Percentiles rank a stretch among this genome's conserved stretches.
phyloP scores from a whole-genome alignment of 2,329 filamentous ascomycete genomes.

The Trichoderma koningiopsis region DNA sequence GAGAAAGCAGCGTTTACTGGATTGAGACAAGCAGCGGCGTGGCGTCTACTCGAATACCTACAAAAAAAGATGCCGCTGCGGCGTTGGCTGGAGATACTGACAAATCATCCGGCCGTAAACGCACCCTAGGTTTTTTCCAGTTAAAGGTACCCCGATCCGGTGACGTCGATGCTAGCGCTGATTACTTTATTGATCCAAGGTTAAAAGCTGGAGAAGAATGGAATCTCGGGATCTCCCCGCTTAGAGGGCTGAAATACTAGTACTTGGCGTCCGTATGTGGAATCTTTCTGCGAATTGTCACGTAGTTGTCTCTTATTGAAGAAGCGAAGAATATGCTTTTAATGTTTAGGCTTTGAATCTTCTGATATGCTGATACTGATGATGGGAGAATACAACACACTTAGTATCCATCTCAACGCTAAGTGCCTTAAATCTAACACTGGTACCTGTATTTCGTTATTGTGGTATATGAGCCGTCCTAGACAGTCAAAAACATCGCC shows the following conservation, averaged over 20 bases:
- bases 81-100: neutral
- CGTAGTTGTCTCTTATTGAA: neutral
- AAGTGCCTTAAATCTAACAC: neutral
- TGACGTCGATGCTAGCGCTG: constrained; percentile 15
- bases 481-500: neutral
- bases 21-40: neutral
- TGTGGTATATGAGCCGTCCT: neutral
- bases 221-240: neutral
- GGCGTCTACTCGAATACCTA: neutral
- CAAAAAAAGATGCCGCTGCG: neutral
- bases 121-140: neutral
- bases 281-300: neutral
- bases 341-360: neutral
- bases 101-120: constrained; percentile 17
- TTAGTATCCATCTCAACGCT: neutral
- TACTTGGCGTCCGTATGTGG: neutral
- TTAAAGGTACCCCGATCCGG: neutral
- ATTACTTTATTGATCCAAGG: neutral
- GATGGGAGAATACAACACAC: neutral
- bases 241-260: neutral
- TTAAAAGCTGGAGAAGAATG: neutral
- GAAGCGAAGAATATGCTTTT: neutral
- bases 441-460: constrained; percentile 15
- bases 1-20: neutral
- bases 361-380: neutral